phyloP scores from a whole-genome alignment of 2,329 filamentous ascomycete species.

The Juglanconis juglandina region DNA sequence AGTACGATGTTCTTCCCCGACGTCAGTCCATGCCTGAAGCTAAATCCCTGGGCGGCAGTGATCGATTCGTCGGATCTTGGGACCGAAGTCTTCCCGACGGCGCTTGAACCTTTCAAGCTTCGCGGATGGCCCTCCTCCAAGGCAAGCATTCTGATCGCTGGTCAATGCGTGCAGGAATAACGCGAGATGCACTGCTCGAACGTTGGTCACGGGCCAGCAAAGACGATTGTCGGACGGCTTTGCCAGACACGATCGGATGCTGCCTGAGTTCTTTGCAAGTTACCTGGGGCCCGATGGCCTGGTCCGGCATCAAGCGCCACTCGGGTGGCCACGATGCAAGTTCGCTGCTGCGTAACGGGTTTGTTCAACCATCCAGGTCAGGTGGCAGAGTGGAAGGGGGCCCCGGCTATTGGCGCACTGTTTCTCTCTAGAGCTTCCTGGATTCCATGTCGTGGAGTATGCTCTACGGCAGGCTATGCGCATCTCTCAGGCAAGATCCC shows the following conservation, averaged over 20 bases:
- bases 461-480: background rate
- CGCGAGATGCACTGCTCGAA: background rate
- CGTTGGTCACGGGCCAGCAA: background rate
- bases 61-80: background rate
- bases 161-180: too few species aligned
- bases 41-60: background rate
- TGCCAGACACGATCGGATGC: background rate
- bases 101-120: background rate
- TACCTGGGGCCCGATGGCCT: background rate
- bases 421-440: background rate
- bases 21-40: background rate
- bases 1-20: background rate
- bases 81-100: background rate
- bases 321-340: slow-evolving; percentile 1
- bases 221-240: background rate
- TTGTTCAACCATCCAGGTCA: background rate
- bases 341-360: slow-evolving; percentile 1
- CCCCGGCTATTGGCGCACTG: background rate
- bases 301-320: background rate
- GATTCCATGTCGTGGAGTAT: background rate
- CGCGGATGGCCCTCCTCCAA: background rate
- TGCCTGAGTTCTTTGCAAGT: background rate
- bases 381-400: background rate
- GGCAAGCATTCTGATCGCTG: background rate
- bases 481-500: background rate